Evolutionary conservation across 768 basidiomycete genomes (phyloP), one percentile per base, ranked within the genome.

Genomic region (Leucocoprinus birnbaumii): DNA sequence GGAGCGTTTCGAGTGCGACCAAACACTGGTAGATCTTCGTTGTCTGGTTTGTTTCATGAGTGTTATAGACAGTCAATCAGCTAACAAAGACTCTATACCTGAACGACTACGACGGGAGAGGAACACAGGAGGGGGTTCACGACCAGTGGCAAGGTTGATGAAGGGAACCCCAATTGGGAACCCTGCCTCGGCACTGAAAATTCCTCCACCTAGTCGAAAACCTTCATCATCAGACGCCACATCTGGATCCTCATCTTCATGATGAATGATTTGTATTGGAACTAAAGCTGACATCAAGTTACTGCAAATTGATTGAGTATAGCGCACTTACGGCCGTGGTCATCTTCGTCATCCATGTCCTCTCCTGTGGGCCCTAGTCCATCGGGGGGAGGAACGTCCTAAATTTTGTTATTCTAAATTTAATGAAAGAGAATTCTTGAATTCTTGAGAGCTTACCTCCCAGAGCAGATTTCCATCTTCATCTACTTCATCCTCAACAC

Each of bases 151-250:
- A 35, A 71, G 71, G 18, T 77, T 76, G 27, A 79, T 72, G 55
- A 82, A 80, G 38, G 77, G 71, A 46, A 82, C 80, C 19, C 78
- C 76, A 53, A 85, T 77, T 21, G 78, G 77, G 57, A 87, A 80
- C 22, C 83, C 70, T 40, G 80, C 79, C 7, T 83, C 82, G 49
- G 71, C 73, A 27, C 65, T 67, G 58, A 69, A 65, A 54, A 64
- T 63, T 0, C 66, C 70, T 57, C 73, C 67, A 22, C 71, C 74
- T 13, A 68, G 61, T 3, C 65, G 76, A 48, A 73, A 86, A 74
- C 85, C 86, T 59, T 86, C 83, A 49, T 85, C 86, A 59, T 86
- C 84, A 10, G 86, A 88, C 42, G 71, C 73, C 66, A 80, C 70
- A 56, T 85, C 87, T 3, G 77, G 83, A 53, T 82, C 85, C 58